Evolutionary conservation across 345 rosid genomes (phyloP), one percentile per base, ranked within the genome.

Genomic region (Eucalyptus leucophloia): DNA sequence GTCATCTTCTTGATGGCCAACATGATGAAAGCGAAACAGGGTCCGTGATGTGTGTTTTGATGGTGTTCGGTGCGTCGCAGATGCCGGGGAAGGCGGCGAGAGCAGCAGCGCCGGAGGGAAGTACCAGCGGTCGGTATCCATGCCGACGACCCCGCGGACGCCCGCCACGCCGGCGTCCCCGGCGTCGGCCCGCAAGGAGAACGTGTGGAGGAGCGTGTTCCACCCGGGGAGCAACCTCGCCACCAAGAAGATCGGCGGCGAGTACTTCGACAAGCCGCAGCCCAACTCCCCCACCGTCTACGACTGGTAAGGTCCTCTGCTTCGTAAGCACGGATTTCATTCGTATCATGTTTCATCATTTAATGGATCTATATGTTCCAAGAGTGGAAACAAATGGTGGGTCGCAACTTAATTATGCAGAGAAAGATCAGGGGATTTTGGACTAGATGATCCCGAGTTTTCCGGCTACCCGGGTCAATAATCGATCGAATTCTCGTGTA

Each of bases 181-280:
- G 47, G 47, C 45, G n/a, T 93, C 97, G 18, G 95, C 93, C 3
- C 95, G 95, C 62, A 96, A 92, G 91, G 98, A 95, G 16, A 98
- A 97, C 95, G 99, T 98, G 88, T 97, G 99, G 99, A 94, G 99
- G 94, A 98, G 98, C 90, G 99, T 98, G 87, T 98, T 98, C 92
- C 89, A 97, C 91, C 99, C 99, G 0, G 99, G 99, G 5, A 96
- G 99, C 93, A 96, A 97, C 95, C 94, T 94, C 8, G 97, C 98
- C 58, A 97, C 98, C 65, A 95, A 21, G 93, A 90, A 90, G 37
- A 92, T 94, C 45, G 99, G 99, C 1, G 91, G 95, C 17, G 91
- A 94, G 82, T 88, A 95, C 58, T 96, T 96, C 47, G 99, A 98
- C 92, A 95, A 94, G 92, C 99, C 99, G 7, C 97, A 95, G 86